Evolutionary conservation across 2,329 filamentous ascomycete species (phyloP), one percentile per base, ranked within the genome.

Genomic region (Neoascochyta sp.): DNA sequence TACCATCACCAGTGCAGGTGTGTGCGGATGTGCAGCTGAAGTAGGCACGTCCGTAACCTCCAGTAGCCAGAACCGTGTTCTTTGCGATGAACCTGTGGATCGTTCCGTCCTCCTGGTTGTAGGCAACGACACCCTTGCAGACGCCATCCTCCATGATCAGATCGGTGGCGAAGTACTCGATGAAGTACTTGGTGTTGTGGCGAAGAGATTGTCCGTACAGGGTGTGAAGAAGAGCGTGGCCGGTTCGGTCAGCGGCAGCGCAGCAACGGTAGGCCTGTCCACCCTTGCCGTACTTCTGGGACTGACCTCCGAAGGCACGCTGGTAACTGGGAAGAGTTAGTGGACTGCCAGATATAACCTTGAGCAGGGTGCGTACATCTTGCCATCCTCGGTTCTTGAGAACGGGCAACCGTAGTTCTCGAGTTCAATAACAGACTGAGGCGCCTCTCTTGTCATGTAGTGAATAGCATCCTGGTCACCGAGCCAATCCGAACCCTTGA

Each of bases 131-230:
- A 78, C 92, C 92, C 51, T 89, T 89, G 75, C 90, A 96, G 67
- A 90, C 85, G 40, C 90, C 90, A 57, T 93, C 86, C 71, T 95
- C 84, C 92, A 96, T 96, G 57, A 98, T 84, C 67, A 96, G 73
- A 64, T 96, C 92, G 50, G 94, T 78, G 54, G 89, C 92, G 66
- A 96, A 98, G 76, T 89, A 96, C 70, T 96, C 92, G 66, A 98
- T 95, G 71, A 98, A 96, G 78, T 95, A 98, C 75, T 95, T 95
- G 62, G 90, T 95, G 76, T 95, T 95, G 77, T 96, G 88, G 62
- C 86, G 78, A 41, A 96, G 79, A 31, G 89, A 95, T 73, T 95
- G 90, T 57, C 92, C 92, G 70, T 96, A 98, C 48, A 98, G 85
- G 15, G 92, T 98, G 77, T 98, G 92, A 29, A 98, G 80, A 50